A percentile compares a stretch with the other conserved stretches of the same genome.
Conservation (phyloP, 345 rosid genomes). For the Salix udensis region DNA sequence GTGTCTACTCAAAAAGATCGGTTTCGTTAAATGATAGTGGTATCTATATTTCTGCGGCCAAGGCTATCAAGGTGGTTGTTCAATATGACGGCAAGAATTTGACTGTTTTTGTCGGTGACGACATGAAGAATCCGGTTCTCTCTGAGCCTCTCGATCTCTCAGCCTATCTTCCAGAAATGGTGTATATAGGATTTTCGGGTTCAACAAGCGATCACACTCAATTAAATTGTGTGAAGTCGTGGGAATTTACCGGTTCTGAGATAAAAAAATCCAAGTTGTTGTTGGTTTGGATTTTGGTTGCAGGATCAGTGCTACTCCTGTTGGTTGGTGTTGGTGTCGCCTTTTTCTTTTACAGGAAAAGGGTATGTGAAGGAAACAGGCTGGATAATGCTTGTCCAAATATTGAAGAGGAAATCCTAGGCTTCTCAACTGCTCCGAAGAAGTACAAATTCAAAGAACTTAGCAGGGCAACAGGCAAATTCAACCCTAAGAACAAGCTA, state of each 20-base stretch:
- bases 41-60: constrained; percentile 21
- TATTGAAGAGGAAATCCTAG: constrained; percentile 50
- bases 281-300: constrained; percentile 34
- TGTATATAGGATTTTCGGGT: constrained; percentile 63
- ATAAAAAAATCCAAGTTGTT: constrained; percentile 8
- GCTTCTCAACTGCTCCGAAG: constrained; percentile 44
- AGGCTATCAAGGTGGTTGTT: constrained; percentile 21
- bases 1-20: constrained; percentile 38
- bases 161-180: constrained; percentile 39
- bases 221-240: constrained; percentile 51
- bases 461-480: constrained; percentile 52
- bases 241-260: constrained; percentile 44
- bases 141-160: constrained; percentile 49
- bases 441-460: constrained; percentile 53
- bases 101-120: constrained; percentile 34
- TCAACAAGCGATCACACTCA: constrained; percentile 26
- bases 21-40: constrained; percentile 32
- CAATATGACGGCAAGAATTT: constrained; percentile 45
- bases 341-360: constrained; percentile 25
- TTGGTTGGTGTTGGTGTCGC: constrained; percentile 8
- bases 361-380: constrained; percentile 18
- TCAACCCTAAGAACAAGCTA: constrained; percentile 47
- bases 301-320: constrained; percentile 10
- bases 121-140: constrained; percentile 26
- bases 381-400: constrained; percentile 32